A percentile compares a stretch with the other conserved stretches of the same genome.
Evolutionary conservation across 371 early-diverging fungal genomes (phyloP).

Genomic region (Zychaea mexicana): DNA sequence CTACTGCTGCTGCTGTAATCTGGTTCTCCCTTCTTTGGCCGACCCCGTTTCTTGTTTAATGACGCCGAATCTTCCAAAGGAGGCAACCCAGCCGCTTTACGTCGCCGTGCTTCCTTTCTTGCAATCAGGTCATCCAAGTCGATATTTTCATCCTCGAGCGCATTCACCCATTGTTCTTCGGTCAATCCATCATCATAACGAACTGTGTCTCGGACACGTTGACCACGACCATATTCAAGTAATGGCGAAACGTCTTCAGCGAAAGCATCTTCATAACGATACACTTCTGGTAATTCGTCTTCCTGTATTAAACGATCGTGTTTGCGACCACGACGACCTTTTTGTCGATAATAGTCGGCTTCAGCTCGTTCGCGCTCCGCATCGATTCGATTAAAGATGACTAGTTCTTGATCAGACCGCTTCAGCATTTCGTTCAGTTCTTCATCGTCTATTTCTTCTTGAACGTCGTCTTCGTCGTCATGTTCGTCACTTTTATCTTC

Average conservation of each 20-base stretch:
- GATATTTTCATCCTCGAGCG: slow-evolving; percentile 22
- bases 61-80: slow-evolving; percentile 5
- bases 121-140: slow-evolving; percentile 23
- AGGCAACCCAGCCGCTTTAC: slow-evolving; percentile 7
- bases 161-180: slow-evolving; percentile 91
- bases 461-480: slow-evolving; percentile 58
- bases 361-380: slow-evolving; percentile 58
- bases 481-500: slow-evolving; percentile 68
- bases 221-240: slow-evolving; percentile 72
- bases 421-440: slow-evolving; percentile 88
- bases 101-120: slow-evolving; percentile 17
- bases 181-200: slow-evolving; percentile 92
- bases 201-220: slow-evolving; percentile 68
- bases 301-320: slow-evolving; percentile 78
- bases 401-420: slow-evolving; percentile 76
- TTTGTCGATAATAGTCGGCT: slow-evolving; percentile 14
- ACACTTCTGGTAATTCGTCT: slow-evolving; percentile 79
- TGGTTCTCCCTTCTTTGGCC: slow-evolving; percentile 17
- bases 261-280: slow-evolving; percentile 55
- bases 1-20: too few species aligned
- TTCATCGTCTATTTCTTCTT: slow-evolving; percentile 77
- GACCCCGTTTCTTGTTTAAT: slow-evolving; percentile 14
- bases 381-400: slow-evolving; percentile 75
- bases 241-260: slow-evolving; percentile 10
- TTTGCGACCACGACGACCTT: slow-evolving; percentile 31